Evolutionary conservation across 2,329 filamentous ascomycete species (phyloP), one percentile per base, ranked within the genome.

Genomic region (Alternaria sp.): DNA sequence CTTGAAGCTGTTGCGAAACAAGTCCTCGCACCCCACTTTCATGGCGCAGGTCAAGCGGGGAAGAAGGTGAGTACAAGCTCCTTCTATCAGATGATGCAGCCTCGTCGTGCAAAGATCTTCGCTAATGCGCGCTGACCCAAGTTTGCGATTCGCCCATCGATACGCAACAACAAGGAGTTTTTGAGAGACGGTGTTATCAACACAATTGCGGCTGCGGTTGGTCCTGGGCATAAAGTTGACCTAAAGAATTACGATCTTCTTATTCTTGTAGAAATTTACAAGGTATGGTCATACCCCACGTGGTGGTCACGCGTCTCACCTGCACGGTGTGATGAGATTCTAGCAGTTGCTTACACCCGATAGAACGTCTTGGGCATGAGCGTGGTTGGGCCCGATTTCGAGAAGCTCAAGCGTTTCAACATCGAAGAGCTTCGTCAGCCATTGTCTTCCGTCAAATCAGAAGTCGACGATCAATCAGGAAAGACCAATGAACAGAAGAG

Each of bases 91-190:
- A 55, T 56, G 37, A 59, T 50, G 51, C 55, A 49, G 37, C 49
- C 36, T 56, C 11, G 50, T 42, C 53, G 42, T 60, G 51, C 54
- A 51, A 54, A 48, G 55, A 52, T 52, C 46, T 33, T 60, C 48
- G 58, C 71, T 75, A 65, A 75, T 41, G 29, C 33, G 36, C 49
- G 26, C 54, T 51, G 28, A 44, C 40, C 8, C 28, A 61, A 94
- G 91, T 95, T 92, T 77, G 91, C 91, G n/a, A 93, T 96, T 66
- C 87, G 91, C 42, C 86, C 89, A n/a, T 90, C 86, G 13, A 86
- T 92, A 61, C 87, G 91, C 54, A 91, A 90, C 70, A 88, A 93
- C 77, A 88, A 82, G 66, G 82, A 83, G 3, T 82, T 94, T 60
- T 89, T 85, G 66, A 85, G 90, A 58, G 85, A 88, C 63, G 81